A percentile compares a stretch with the other conserved stretches of the same genome.
Evolutionary conservation across 768 basidiomycete genomes (phyloP).

Genomic region (Trametes elegans): DNA sequence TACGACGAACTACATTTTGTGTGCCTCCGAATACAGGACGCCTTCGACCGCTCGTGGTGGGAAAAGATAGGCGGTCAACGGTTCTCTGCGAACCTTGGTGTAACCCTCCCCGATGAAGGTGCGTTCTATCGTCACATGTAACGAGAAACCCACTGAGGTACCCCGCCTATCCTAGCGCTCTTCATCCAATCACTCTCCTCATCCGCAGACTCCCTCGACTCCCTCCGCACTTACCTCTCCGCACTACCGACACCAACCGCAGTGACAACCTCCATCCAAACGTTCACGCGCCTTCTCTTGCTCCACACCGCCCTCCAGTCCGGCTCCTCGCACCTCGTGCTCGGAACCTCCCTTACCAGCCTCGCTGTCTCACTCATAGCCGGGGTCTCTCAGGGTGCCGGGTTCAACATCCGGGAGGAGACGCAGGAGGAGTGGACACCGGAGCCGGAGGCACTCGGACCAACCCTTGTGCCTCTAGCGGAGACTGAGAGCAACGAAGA

Average conservation of each 20-base stretch:
- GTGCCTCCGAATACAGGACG: conserved; percentile 67
- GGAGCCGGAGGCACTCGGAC: neutral
- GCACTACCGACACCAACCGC: conserved; percentile 78
- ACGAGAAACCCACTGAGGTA: neutral
- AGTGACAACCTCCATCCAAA: conserved; percentile 53
- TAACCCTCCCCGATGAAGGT: conserved; percentile 58
- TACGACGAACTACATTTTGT: conserved; percentile 57
- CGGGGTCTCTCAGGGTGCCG: conserved; percentile 72
- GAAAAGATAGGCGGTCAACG: conserved; percentile 37
- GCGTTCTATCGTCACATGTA: neutral
- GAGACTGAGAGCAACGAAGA: neutral
- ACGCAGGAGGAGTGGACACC: conserved; percentile 69
- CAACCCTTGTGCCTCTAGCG: neutral
- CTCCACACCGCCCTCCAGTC: conserved; percentile 60
- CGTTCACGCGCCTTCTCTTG: conserved; percentile 64
- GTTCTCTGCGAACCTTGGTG: conserved; percentile 28
- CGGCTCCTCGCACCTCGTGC: conserved; percentile 69
- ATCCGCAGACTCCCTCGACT: conserved; percentile 27
- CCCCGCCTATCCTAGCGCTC: conserved; percentile 25
- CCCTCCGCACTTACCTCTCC: conserved; percentile 50
- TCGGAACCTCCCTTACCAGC: conserved; percentile 79
- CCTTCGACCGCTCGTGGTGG: conserved; percentile 75
- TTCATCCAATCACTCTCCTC: conserved; percentile 15
- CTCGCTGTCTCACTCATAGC: conserved; percentile 74
- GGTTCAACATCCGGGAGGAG: conserved; percentile 67